Percentiles rank a stretch among this genome's conserved stretches.
These are phyloP conservation scores for Marsdenia floribunda DNA, from an alignment of 257 asterid species.

Conservation along the genomic window DNA sequence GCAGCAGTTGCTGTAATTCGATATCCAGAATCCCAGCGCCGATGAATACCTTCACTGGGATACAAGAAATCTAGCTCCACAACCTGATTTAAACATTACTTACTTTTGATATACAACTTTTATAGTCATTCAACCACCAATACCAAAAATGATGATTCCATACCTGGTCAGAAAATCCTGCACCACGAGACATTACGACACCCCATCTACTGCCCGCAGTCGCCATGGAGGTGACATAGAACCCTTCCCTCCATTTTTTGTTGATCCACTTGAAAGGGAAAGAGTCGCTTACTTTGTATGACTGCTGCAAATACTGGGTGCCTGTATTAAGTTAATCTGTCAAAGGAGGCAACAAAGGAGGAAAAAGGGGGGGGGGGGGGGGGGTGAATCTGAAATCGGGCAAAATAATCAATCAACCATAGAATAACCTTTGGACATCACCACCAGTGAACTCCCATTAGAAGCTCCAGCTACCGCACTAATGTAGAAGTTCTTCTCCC, in stretches of 20 bases:
- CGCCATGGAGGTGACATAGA: conserved; percentile 78
- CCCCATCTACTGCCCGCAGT: conserved; percentile 83
- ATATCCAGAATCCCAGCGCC: conserved; percentile 73
- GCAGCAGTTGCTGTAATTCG: conserved; percentile 84
- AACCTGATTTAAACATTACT: conserved; percentile 35
- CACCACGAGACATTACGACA: conserved; percentile 79
- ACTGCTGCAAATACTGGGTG: conserved; percentile 64
- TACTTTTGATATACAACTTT: neutral
- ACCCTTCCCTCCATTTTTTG: conserved; percentile 90
- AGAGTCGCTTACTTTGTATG: conserved; percentile 80
- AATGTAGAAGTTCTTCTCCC: conserved; percentile 77
- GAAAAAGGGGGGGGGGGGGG: conserved; percentile 14
- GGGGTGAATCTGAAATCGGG: neutral
- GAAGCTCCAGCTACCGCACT: conserved; percentile 76
- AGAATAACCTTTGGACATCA: conserved; percentile 74
- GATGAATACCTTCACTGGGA: conserved; percentile 85
- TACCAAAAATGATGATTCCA: neutral
- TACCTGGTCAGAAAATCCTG: conserved; percentile 79
- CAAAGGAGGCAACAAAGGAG: neutral
- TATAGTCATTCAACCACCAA: neutral
- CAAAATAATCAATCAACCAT: neutral
- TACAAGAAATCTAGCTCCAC: conserved; percentile 84
- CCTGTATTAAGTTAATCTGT: conserved; percentile 34
- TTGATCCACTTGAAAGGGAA: conserved; percentile 95
- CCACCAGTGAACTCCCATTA: conserved; percentile 74